Evolutionary conservation across 2,329 filamentous ascomycete genomes (phyloP), one percentile per base, ranked within the genome.

Genomic region (Diaporthe longicolla): DNA sequence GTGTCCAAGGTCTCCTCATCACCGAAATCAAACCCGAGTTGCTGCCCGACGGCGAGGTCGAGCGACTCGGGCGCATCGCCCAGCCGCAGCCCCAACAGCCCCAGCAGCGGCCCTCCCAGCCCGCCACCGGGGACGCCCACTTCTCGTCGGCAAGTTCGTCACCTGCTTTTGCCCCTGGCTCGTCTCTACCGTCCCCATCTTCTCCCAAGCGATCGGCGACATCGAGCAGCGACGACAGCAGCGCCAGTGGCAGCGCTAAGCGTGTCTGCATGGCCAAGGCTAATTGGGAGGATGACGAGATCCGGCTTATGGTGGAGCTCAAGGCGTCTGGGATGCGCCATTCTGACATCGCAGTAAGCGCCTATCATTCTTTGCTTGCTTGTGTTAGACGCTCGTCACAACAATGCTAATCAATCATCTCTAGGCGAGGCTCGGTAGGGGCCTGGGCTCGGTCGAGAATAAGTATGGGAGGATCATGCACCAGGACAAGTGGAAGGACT

Each of bases 381-480:
- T 5, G 15, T 11, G 6, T 52, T 13, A 19, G 7, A 5, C 0
- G 3, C 11, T 8, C 40, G 3, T 13, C 13, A 1, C 11, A 10
- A 21, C 37, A 21, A 40, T 52, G 32, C 24, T 54, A 11, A 40
- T 24, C 29, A 4, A 24, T 24, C 19, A 24, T 54, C 13, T 26
- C 11, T 43, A 75, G 73, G 6, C n/a, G 19, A 72, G 50, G 3
- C 71, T 75, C 1, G 71, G 71, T 24, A 61, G 73, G 15, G 43
- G 57, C 9, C 26, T 66, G n/a, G 52, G 71, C 32, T 59, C 73
- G 2, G 65, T 75, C 1, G 73, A 75, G 66, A 75, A 75, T 52
- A 75, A 75, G 26, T 75, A 68, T 13, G 73, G 73, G 0, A 59
- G 73, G 11, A 6, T 75, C 7, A 70, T 59, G 50, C 63, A 72